Evolutionary conservation across 1,284 basidiomycete species (phyloP).

Genomic region (Melanopsichium pennsylvanicum): DNA sequence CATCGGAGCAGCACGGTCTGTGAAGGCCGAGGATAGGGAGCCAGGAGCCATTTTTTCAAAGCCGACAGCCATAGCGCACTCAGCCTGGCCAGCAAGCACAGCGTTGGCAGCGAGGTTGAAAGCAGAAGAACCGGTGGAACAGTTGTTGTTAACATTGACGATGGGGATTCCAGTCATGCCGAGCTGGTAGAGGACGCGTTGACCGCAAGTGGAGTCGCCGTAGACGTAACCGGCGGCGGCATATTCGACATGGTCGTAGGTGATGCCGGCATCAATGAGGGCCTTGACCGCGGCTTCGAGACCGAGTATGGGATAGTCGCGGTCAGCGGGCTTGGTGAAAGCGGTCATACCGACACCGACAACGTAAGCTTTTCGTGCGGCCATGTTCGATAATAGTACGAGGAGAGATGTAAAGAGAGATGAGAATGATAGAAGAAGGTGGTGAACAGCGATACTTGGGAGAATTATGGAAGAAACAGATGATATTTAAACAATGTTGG

Average conservation of each 20-base stretch:
- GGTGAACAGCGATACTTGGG: not conserved
- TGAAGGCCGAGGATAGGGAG: conserved; percentile 75
- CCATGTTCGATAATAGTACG: conserved; percentile 13
- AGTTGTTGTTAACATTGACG: conserved; percentile 79
- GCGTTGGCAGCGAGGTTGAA: conserved; percentile 56
- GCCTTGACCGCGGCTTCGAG: conserved; percentile 85
- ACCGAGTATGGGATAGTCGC: conserved; percentile 67
- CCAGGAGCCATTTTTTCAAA: conserved; percentile 78
- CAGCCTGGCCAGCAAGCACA: conserved; percentile 73
- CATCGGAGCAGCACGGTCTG: conserved; percentile 75
- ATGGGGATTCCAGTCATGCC: conserved; percentile 86
- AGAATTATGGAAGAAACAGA: not conserved
- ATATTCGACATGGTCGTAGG: conserved; percentile 78
- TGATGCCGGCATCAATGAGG: conserved; percentile 83
- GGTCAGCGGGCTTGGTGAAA: conserved; percentile 78
- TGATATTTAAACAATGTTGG: conserved; percentile 14
- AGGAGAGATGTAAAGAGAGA: not conserved
- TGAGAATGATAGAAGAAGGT: not conserved
- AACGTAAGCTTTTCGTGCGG: conserved; percentile 65
- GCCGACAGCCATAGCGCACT: conserved; percentile 82
- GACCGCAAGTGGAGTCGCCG: conserved; percentile 73
- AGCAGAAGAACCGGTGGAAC: conserved; percentile 62
- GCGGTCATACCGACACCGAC: conserved; percentile 81
- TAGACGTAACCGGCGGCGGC: conserved; percentile 77
- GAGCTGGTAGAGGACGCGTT: conserved; percentile 83